Conservation (phyloP, 192 early-diverging fungal species). For the Gaertneriomyces sp. region DNA sequence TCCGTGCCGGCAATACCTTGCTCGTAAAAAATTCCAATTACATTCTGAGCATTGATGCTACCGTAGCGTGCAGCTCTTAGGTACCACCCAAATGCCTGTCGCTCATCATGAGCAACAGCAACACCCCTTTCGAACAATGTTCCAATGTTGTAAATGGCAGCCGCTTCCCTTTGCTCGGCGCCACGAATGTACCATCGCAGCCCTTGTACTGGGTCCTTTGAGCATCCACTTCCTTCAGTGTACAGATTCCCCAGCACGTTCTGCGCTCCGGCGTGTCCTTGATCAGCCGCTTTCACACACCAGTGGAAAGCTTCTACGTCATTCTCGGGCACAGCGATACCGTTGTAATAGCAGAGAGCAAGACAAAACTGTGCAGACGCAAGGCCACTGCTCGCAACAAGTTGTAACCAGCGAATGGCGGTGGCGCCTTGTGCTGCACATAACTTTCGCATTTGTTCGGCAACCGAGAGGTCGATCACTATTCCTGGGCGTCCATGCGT, state of each 20-base stretch:
- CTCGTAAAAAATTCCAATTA: constrained; percentile 50
- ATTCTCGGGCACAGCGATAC: constrained; percentile 32
- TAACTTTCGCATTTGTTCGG: constrained; percentile 26
- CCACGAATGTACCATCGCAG: constrained; percentile 57
- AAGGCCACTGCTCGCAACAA: constrained; percentile 36
- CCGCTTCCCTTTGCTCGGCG: constrained; percentile 45
- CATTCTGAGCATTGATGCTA: constrained; percentile 47
- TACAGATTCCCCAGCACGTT: constrained; percentile 68
- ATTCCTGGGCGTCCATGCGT: constrained; percentile 47
- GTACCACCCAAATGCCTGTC: constrained; percentile 47
- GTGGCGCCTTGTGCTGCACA: constrained; percentile 6
- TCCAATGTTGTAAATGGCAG: constrained; percentile 56
- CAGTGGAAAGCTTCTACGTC: constrained; percentile 38
- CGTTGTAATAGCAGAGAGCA: constrained; percentile 52
- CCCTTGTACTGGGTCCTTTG: constrained; percentile 53
- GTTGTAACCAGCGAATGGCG: constrained; percentile 35
- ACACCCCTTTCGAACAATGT: constrained; percentile 53
- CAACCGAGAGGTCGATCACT: constrained; percentile 43
- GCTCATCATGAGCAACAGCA: constrained; percentile 39
- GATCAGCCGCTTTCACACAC: constrained; percentile 45
- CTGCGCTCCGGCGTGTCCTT: constrained; percentile 46
- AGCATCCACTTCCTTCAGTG: constrained; percentile 71
- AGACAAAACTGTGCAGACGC: constrained; percentile 50
- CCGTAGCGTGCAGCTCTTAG: constrained; percentile 42
- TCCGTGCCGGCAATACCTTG: constrained; percentile 29